Evolutionary conservation across 2,329 filamentous ascomycete species (phyloP), one percentile per base, ranked within the genome.

Genomic region (Didymella pinodella): DNA sequence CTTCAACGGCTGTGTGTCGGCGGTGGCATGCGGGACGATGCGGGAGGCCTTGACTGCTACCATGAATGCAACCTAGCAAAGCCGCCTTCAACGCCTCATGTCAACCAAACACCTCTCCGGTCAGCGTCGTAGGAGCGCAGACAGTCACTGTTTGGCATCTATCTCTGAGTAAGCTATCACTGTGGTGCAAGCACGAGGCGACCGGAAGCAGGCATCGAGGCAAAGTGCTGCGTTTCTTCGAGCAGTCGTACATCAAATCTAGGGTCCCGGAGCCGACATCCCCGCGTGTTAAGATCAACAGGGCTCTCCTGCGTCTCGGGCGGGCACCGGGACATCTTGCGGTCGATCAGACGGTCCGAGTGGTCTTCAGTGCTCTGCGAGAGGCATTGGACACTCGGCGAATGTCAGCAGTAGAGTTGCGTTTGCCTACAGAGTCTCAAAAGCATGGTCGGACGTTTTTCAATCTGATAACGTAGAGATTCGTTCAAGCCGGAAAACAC

Each of bases 11-110:
- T 40, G 38, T 40, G 18, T 45, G 54, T 59, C 50, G 46, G 46
- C 51, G 43, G 40, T 54, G 46, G 50, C 56, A 49, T 45, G 31
- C 16, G 31, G 38, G 31, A 52, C 48, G 48, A 53, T 58, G 48
- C 41, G 41, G 50, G 20, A 29, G 40, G 50, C 41, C 50, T 54
- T 47, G 46, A 54, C 32, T 18, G n/a, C 18, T 40, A 20, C 36
- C 20, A n/a, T 40, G 11, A 18, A n/a, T 45, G 56, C 46, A 59
- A 59, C 49, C 56, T 40, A 22, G 45, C 48, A 46, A n/a, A 36
- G 29, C 36, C 18, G n/a, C 45, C n/a, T 22, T 32, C 20, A 14
- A 22, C 18, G n/a, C 54, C 20, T 43, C 26, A 28, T 12, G 44
- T 28, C 20, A 22, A 41, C 51, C 14, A 7, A 41, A 20, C 10